Percentiles rank a stretch among this genome's conserved stretches.
phyloP scores from a whole-genome alignment of 225 moss, liverwort and hornwort species.

The Neckera pumila region DNA sequence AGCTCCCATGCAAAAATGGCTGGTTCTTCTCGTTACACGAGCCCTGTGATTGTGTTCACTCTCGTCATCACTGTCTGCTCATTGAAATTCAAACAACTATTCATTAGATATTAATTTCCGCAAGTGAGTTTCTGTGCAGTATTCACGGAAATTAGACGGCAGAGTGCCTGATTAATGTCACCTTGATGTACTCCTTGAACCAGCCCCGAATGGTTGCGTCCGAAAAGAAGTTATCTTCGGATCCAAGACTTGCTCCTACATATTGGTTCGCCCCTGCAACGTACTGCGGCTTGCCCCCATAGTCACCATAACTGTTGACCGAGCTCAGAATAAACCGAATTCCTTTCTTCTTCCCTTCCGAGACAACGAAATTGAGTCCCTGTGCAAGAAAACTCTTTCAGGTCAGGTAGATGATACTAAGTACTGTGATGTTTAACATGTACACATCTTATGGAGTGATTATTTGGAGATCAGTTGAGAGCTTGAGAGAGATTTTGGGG shows the following conservation, averaged over 20 bases:
- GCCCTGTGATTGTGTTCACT: slow-evolving; percentile 28
- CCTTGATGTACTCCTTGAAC: slow-evolving; percentile 50
- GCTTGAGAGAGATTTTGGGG: not conserved
- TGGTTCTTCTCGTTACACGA: slow-evolving; percentile 42
- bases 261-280: slow-evolving; percentile 46
- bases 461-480: not conserved
- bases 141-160: not conserved
- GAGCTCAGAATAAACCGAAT: slow-evolving; percentile 46
- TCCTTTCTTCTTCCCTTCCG: not conserved
- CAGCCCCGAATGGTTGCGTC: slow-evolving; percentile 32
- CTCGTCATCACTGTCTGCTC: slow-evolving; percentile 27
- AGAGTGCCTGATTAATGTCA: not conserved
- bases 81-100: not conserved
- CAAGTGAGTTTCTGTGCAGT: not conserved
- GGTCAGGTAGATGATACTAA: not conserved
- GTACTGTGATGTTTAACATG: not conserved
- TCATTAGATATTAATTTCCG: not conserved
- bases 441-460: not conserved
- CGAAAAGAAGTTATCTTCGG: slow-evolving; percentile 45
- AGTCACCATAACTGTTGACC: slow-evolving; percentile 38
- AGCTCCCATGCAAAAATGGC: slow-evolving; percentile 61
- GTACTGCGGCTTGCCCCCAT: slow-evolving; percentile 49
- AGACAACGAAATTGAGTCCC: slow-evolving; percentile 44
- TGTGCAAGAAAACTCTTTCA: not conserved
- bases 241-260: slow-evolving; percentile 10